These are phyloP conservation scores for Aspergillus hortae DNA, from an alignment of 2,329 filamentous ascomycete genomes.

Conservation along the genomic window DNA sequence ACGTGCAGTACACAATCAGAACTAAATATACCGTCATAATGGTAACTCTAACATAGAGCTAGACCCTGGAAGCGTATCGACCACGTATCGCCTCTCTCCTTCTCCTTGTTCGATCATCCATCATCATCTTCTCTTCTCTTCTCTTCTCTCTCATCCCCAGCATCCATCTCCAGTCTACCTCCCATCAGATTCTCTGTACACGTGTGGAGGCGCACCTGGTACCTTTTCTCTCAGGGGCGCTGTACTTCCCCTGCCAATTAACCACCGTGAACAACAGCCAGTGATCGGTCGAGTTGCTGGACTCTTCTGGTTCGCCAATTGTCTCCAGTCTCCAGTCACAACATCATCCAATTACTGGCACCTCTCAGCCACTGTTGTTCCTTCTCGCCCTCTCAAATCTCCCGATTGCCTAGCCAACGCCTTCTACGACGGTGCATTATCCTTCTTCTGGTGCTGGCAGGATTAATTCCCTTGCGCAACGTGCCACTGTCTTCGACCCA, in stretches of 20 bases:
- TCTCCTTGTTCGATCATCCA: neutral
- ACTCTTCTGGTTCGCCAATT: conserved; percentile 40
- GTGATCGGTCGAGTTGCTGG: conserved; percentile 21
- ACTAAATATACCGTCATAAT: conserved; percentile 2
- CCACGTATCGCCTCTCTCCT: neutral
- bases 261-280: conserved; percentile 12
- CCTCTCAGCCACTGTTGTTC: conserved; percentile 13
- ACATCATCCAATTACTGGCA: conserved; percentile 11
- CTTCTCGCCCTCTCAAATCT: conserved; percentile 11
- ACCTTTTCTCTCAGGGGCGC: neutral
- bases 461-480: conserved; percentile 22
- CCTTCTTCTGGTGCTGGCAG: conserved; percentile 4
- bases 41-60: too few species aligned
- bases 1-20: conserved; percentile 11
- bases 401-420: conserved; percentile 12
- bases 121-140: too few species aligned
- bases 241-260: conserved; percentile 3
- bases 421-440: neutral
- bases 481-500: conserved; percentile 24
- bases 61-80: too few species aligned
- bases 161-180: too few species aligned
- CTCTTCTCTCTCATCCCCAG: too few species aligned
- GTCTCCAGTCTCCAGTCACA: conserved; percentile 26
- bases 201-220: too few species aligned
- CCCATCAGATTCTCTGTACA: too few species aligned